phyloP scores from a whole-genome alignment of 441 rosid genomes.

The Cnidoscolus chayamansa region DNA sequence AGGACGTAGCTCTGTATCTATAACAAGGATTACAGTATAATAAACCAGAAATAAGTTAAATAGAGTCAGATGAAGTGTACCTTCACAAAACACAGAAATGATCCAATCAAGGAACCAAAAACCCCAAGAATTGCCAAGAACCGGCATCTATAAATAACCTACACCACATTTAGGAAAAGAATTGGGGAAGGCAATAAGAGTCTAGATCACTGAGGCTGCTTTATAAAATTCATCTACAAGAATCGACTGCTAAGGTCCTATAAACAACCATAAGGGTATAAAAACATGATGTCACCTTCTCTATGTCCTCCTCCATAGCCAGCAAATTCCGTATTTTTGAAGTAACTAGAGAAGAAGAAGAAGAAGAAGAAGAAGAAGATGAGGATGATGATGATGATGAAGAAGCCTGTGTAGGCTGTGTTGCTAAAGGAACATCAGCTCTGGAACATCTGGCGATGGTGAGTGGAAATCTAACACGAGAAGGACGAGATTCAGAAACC shows the following conservation, averaged over 20 bases:
- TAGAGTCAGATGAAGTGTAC: conserved; percentile 21
- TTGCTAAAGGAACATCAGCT: conserved; percentile 20
- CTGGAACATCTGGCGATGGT: conserved; percentile 19
- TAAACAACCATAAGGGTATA: background rate
- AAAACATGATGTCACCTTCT: conserved; percentile 42
- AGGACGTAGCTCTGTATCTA: too few species aligned
- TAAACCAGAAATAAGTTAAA: background rate
- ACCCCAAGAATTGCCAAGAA: conserved; percentile 71
- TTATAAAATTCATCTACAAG: too few species aligned
- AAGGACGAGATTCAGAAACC: conserved; percentile 19
- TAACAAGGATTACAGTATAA: background rate
- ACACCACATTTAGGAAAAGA: background rate
- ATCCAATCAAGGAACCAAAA: conserved; percentile 59
- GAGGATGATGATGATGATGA: background rate
- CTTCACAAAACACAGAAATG: conserved; percentile 62
- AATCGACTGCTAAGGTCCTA: too few species aligned
- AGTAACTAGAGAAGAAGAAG: conserved; percentile 17
- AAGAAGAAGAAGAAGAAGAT: conserved; percentile 10
- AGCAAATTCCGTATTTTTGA: conserved; percentile 27
- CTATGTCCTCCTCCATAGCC: conserved; percentile 46
- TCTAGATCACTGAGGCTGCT: too few species aligned
- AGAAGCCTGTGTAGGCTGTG: conserved; percentile 8
- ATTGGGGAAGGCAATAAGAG: background rate
- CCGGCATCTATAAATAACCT: conserved; percentile 58
- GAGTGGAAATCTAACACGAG: conserved; percentile 16